phyloP scores from a whole-genome alignment of 441 rosid species.

The Manihot esculenta region DNA sequence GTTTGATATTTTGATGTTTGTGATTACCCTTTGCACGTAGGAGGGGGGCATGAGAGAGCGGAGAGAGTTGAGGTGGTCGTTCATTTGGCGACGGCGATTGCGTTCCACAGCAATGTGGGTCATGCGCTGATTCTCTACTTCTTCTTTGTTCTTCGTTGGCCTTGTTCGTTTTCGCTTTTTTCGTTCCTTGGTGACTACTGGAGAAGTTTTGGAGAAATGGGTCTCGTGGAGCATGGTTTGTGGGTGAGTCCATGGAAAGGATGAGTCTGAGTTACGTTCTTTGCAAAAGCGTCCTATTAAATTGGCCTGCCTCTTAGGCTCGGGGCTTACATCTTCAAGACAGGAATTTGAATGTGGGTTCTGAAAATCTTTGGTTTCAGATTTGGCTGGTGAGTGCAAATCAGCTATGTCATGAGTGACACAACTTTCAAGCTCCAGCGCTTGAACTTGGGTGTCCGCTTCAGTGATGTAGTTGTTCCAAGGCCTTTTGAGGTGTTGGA shows the following conservation, averaged over 20 bases:
- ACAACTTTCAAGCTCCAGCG: constrained; percentile 55
- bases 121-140: constrained; percentile 82
- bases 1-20: background rate
- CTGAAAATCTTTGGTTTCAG: constrained; percentile 46
- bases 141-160: constrained; percentile 65
- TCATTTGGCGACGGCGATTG: constrained; percentile 91
- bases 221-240: constrained; percentile 26
- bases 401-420: constrained; percentile 55
- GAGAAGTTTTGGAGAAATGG: constrained; percentile 31
- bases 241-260: constrained; percentile 19
- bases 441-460: constrained; percentile 41
- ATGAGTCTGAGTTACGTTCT: constrained; percentile 22
- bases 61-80: constrained; percentile 66
- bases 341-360: constrained; percentile 37
- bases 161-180: constrained; percentile 62
- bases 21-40: constrained; percentile 64
- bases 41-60: constrained; percentile 74
- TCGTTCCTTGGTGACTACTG: constrained; percentile 41
- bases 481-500: constrained; percentile 62
- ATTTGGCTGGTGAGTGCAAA: constrained; percentile 55
- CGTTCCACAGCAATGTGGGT: constrained; percentile 87
- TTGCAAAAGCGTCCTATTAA: constrained; percentile 17
- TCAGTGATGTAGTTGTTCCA: constrained; percentile 38
- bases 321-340: constrained; percentile 40
- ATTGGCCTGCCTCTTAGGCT: constrained; percentile 30